Evolutionary conservation across 1,284 basidiomycete species (phyloP).

Genomic region (Cutaneotrichosporon sp.): DNA sequence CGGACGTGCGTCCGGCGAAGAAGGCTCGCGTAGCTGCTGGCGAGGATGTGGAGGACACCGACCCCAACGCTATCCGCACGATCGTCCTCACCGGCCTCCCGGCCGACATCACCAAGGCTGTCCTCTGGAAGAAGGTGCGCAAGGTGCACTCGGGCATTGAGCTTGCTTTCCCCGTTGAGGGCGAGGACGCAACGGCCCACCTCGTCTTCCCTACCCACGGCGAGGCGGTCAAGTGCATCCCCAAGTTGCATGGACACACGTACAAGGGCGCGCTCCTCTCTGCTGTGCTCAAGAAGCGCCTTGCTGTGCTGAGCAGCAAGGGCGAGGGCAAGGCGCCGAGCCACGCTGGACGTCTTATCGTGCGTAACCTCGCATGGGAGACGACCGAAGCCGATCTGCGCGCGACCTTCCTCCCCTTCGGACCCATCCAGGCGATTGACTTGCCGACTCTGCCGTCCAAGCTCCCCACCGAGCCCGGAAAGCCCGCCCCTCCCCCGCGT

Average conservation of each 20-base stretch:
- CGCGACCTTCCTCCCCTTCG: slow-evolving; percentile 81
- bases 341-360: slow-evolving; percentile 76
- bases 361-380: slow-evolving; percentile 83
- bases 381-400: slow-evolving; percentile 82
- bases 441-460: slow-evolving; percentile 62
- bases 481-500: slow-evolving; percentile 53
- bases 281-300: slow-evolving; percentile 84
- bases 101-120: slow-evolving; percentile 64
- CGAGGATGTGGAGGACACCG: slow-evolving; percentile 40
- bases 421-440: slow-evolving; percentile 81
- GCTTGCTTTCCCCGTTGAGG: slow-evolving; percentile 62
- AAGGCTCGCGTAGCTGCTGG: slow-evolving; percentile 22
- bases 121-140: slow-evolving; percentile 83
- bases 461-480: slow-evolving; percentile 52
- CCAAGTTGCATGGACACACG: slow-evolving; percentile 86
- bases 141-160: slow-evolving; percentile 68
- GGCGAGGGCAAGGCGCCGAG: slow-evolving; percentile 52
- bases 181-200: slow-evolving; percentile 60
- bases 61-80: slow-evolving; percentile 76
- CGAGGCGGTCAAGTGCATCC: slow-evolving; percentile 69
- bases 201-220: slow-evolving; percentile 72
- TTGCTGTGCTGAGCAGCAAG: slow-evolving; percentile 61
- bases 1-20: slow-evolving; percentile 22
- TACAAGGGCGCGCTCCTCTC: slow-evolving; percentile 87
- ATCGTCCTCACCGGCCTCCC: slow-evolving; percentile 76